Percentiles rank a stretch among this genome's conserved stretches.
Evolutionary conservation across 1,284 basidiomycete species (phyloP).

Genomic region (Sporisorium exsertum): DNA sequence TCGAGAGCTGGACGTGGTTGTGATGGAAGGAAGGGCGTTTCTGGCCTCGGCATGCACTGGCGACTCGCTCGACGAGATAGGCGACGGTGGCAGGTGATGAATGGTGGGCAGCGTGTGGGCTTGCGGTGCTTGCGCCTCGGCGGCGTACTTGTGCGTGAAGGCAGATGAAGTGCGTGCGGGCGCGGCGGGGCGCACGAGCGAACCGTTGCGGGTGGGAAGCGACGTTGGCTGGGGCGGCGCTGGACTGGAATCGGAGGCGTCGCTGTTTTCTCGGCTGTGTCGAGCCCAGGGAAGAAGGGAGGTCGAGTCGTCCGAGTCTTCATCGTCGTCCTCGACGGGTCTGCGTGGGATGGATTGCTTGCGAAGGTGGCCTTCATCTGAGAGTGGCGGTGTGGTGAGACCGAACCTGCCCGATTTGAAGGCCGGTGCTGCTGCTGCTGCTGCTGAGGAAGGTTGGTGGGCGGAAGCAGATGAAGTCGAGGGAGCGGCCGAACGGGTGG

Average conservation of each 20-base stretch:
- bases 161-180: conserved; percentile 39
- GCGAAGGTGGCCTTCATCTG: conserved; percentile 60
- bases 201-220: conserved; percentile 21
- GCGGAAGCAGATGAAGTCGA: conserved; percentile 18
- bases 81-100: conserved; percentile 56
- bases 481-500: background rate
- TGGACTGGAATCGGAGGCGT: conserved; percentile 19
- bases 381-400: conserved; percentile 60
- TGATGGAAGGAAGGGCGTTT: conserved; percentile 25
- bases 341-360: conserved; percentile 21
- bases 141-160: conserved; percentile 18
- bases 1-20: conserved; percentile 30
- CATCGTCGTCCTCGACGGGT: conserved; percentile 30
- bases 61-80: conserved; percentile 59
- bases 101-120: conserved; percentile 26
- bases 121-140: conserved; percentile 6
- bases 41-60: conserved; percentile 30
- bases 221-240: background rate
- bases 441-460: background rate
- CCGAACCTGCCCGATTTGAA: conserved; percentile 38
- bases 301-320: conserved; percentile 60
- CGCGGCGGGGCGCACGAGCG: conserved; percentile 25
- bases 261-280: conserved; percentile 39
- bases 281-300: conserved; percentile 64
- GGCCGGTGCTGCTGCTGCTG: conserved; percentile 12